These are phyloP conservation scores for Magnusiomyces ingens DNA, from an alignment of 1,139 yeast species.

Conservation along the genomic window DNA sequence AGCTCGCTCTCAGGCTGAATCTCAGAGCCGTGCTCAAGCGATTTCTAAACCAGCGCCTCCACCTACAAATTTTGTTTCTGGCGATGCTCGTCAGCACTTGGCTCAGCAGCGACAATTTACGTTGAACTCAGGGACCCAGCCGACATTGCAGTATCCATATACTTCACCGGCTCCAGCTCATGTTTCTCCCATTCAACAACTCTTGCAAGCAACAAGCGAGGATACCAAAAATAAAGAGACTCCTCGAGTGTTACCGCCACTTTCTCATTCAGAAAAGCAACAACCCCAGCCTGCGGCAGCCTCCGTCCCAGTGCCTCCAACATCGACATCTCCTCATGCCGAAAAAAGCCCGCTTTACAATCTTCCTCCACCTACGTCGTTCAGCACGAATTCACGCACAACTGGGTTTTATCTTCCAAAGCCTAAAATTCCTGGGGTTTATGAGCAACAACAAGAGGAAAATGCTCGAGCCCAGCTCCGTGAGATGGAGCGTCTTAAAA, in stretches of 20 bases:
- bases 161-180: background rate
- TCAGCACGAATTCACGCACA: constrained; percentile 2
- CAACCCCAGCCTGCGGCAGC: background rate
- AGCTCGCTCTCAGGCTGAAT: too few relatives aligned
- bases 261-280: constrained; percentile 2
- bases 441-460: background rate
- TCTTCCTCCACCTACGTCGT: constrained; percentile 5
- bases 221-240: constrained; percentile 5
- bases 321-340: background rate
- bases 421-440: constrained; percentile 9
- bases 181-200: constrained; percentile 12
- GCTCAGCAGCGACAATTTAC: background rate
- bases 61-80: background rate
- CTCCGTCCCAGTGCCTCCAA: background rate
- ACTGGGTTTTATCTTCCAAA: constrained; percentile 11
- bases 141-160: background rate
- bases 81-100: constrained; percentile 1
- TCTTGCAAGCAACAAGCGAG: constrained; percentile 10
- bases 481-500: background rate
- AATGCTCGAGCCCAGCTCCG: background rate
- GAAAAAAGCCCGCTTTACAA: background rate
- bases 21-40: too few relatives aligned
- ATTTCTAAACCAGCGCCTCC: too few relatives aligned
- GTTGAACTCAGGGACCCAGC: background rate
- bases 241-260: constrained; percentile 8